Conservation (phyloP, 176 grass and related monocot genomes). For the Echinochloa phyllopogon region DNA sequence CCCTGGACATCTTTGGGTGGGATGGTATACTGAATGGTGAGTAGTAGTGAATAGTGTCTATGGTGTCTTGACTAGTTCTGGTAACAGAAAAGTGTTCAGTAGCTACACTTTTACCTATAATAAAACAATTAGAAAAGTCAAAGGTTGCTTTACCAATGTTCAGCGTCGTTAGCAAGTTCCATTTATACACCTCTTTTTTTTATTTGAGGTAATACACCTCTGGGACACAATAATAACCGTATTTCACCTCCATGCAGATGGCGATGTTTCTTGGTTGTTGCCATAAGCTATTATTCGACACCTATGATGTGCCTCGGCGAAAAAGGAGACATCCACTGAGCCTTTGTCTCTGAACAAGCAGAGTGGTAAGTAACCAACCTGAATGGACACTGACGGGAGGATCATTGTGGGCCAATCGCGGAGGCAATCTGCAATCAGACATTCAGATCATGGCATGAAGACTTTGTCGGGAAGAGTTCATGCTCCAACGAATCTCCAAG, state of each 20-base stretch:
- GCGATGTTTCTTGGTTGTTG: conserved; percentile 28
- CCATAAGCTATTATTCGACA: conserved; percentile 31
- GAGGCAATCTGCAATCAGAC: conserved; percentile 49
- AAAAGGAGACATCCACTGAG: conserved; percentile 38
- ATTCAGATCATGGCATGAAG: conserved; percentile 49
- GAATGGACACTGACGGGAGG: conserved; percentile 34
- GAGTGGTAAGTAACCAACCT: conserved; percentile 36
- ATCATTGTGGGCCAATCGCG: conserved; percentile 58
- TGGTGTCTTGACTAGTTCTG: background rate
- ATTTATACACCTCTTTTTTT: background rate
- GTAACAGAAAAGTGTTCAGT: background rate
- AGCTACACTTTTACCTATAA: background rate
- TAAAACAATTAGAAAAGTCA: background rate
- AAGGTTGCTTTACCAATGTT: background rate
- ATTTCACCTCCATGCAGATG: conserved; percentile 48
- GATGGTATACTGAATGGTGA: conserved; percentile 6
- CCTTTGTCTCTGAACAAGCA: conserved; percentile 8
- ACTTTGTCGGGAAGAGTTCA: conserved; percentile 27
- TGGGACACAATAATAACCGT: background rate
- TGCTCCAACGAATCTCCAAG: conserved; percentile 43
- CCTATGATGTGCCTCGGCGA: background rate
- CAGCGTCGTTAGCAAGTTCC: conserved; percentile 13
- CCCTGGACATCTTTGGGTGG: conserved; percentile 19
- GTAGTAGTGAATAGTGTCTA: background rate
- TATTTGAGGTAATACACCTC: background rate